Base-by-base conservation (phyloP, 805 yeast species). In the Barnettozyma botsteinii region DNA sequence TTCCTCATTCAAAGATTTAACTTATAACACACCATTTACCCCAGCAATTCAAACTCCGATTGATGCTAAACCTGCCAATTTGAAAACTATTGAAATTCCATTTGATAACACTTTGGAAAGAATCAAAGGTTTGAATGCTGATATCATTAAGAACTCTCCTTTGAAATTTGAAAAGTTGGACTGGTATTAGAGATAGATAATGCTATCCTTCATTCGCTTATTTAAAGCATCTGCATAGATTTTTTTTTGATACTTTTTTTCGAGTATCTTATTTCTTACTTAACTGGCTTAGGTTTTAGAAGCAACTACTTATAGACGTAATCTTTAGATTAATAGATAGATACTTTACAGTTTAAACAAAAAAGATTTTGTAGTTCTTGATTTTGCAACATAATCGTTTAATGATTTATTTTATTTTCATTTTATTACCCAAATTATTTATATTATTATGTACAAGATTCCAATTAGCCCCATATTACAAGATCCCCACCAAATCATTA, bases 111-210 rank as follows among this genome's bases (percentile, higher is more conserved):
- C 41, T 7, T 20, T 27, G 27, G 33, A 36, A 17, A 35, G 33
- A 30, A 17, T 40, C 4, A 36, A 29, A 18, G 30, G 25, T 4
- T 13, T 43, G n/a, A 31, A 33, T 14, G 35, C 35, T 17, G 34
- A 34, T 9, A 30, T 38, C 2, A 14, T 38, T 12, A 38, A 28
- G 19, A 42, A 38, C 23, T 43, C 46, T 3, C 41, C 44, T 13
- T 27, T 43, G 30, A 43, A 40, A 28, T 40, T 43, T 26, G 44
- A 43, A n/a, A 43, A 23, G 21, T 20, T 43, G 21, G 41, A 43
- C 20, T 43, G 46, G 46, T 43, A 35, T 22, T 43, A 23, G 33
- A n/a, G n/a, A n/a, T n/a, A n/a, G n/a, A n/a, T n/a, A n/a, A n/a
- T n/a, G n/a, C n/a, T n/a, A n/a, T n/a, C n/a, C n/a, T 28, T 15